Conservation (phyloP, 345 rosid species). For the Ceriops zippeliana region DNA sequence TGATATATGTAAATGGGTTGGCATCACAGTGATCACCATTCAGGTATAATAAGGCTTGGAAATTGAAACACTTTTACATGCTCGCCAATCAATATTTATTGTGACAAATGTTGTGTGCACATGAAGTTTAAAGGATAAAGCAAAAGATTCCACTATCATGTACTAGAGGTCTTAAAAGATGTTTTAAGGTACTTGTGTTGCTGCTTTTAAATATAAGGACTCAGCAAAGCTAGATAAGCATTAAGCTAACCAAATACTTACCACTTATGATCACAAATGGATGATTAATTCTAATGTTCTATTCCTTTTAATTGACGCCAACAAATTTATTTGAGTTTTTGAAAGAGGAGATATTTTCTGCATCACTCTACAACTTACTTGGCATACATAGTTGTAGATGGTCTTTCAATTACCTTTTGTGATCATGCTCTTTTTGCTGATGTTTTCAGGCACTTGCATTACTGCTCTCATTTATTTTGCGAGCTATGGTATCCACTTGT, state of each 20-base stretch:
- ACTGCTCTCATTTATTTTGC: conserved; percentile 63
- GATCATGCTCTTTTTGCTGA: conserved; percentile 9
- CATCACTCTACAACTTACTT: too few species aligned
- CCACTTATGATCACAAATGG: too few species aligned
- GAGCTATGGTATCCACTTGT: conserved; percentile 61
- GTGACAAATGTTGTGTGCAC: neutral
- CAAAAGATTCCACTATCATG: neutral
- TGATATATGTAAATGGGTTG: conserved; percentile 82
- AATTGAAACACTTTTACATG: neutral
- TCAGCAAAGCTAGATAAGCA: too few species aligned
- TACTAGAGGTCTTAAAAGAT: too few species aligned
- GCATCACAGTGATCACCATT: conserved; percentile 52
- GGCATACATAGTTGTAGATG: too few species aligned
- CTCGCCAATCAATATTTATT: neutral
- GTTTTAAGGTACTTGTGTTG: too few species aligned
- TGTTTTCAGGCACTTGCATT: conserved; percentile 57
- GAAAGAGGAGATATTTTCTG: too few species aligned
- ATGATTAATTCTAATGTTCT: too few species aligned
- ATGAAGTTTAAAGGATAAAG: neutral
- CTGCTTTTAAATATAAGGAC: too few species aligned
- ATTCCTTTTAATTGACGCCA: too few species aligned
- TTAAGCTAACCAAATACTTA: too few species aligned
- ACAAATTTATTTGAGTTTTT: too few species aligned
- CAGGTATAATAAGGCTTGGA: conserved; percentile 46
- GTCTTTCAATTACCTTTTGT: neutral